Evolutionary conservation across 495 filamentous ascomycete species (phyloP), one percentile per base, ranked within the genome.

Genomic region (Melanomma pulvis-pyrius): DNA sequence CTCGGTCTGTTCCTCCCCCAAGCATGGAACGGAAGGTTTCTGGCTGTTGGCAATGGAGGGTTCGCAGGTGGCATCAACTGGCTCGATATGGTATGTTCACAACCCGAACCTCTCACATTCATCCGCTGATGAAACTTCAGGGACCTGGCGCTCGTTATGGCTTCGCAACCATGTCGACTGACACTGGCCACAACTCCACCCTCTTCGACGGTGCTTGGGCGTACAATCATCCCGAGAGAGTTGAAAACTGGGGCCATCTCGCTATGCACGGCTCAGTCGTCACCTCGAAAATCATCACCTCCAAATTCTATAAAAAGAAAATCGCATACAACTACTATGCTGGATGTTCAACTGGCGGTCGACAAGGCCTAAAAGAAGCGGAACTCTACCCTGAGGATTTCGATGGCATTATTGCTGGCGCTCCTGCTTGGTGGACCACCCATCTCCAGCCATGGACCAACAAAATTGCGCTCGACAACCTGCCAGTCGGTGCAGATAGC

Each of bases 381-480:
- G 78, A 87, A 65, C 74, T 76, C 57, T 85, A 78, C 32, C 83
- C 85, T 1, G 77, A 79, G 5, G 82, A 81, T 65, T 87, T 90
- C 62, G 88, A 92, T 73, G 90, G 90, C 26, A 84, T 88, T 2
- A 76, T 92, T 7, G 82, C 84, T 21, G 87, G 87, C 3, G 80
- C 85, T 9, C 83, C 77, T n/a, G 76, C 78, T 1, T 79, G 77
- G 83, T 78, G 83, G 76, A 84, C 80, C 11, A 60, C 63, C 6
- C 63, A 60, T 48, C 55, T 66, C 17, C 63, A 66, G 28, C 41
- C 56, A 13, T 66, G 80, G 82, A 76, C 77, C 78, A 55, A 69
- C 25, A 70, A 76, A 36, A 39, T 74, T 7, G 74, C 68, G 13
- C 39, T 75, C 1, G 64, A 68, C 44, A 75, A 76, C 34, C 62